A percentile compares a stretch with the other conserved stretches of the same genome.
Conservation (phyloP, 768 basidiomycete species). For the Boletus edulis region DNA sequence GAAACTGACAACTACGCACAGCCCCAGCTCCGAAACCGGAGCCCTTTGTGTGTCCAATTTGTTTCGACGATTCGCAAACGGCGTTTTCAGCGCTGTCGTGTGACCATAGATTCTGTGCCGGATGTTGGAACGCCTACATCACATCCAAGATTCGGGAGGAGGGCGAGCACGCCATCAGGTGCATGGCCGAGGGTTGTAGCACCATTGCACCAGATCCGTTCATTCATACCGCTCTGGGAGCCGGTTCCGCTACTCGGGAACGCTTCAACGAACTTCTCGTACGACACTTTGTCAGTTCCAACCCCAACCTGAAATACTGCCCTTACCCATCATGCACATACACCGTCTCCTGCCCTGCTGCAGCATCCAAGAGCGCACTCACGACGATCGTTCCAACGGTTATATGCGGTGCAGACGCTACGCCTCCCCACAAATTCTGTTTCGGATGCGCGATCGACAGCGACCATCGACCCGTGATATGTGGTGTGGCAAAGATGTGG, state of each 20-base stretch:
- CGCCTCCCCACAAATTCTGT: constrained; percentile 75
- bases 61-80: constrained; percentile 77
- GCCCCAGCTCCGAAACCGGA: constrained; percentile 33
- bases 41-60: constrained; percentile 88
- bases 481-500: constrained; percentile 89
- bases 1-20: constrained; percentile 2
- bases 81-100: constrained; percentile 76
- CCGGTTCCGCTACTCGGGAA: constrained; percentile 50
- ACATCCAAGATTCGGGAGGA: constrained; percentile 80
- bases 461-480: constrained; percentile 92
- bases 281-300: constrained; percentile 86
- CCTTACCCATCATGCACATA: constrained; percentile 93
- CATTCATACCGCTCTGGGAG: constrained; percentile 53
- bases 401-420: constrained; percentile 66
- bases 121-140: constrained; percentile 83
- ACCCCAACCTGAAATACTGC: constrained; percentile 85
- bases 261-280: constrained; percentile 88
- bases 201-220: constrained; percentile 65
- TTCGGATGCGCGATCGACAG: constrained; percentile 89
- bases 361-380: constrained; percentile 70
- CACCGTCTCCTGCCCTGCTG: constrained; percentile 88
- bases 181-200: constrained; percentile 79
- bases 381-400: constrained; percentile 86
- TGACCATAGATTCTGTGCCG: constrained; percentile 79
- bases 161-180: constrained; percentile 67